These are phyloP conservation scores for Austropuccinia psidii DNA, from an alignment of 1,284 basidiomycete species.

Conservation along the genomic window DNA sequence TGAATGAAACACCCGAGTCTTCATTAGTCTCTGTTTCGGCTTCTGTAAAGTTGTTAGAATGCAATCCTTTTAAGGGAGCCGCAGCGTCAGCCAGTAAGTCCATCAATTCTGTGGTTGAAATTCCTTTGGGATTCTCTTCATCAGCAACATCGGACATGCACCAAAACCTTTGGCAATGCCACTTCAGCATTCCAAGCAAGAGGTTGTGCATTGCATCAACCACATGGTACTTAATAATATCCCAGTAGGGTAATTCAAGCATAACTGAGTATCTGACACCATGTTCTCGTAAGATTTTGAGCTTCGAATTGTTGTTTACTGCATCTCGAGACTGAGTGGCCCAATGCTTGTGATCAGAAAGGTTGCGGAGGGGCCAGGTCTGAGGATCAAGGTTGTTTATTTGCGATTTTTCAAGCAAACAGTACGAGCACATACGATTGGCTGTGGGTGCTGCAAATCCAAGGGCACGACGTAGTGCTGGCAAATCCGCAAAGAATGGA, in stretches of 20 bases:
- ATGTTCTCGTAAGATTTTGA: neutral
- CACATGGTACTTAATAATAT: constrained; percentile 28
- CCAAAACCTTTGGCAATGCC: constrained; percentile 25
- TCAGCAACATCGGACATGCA: constrained; percentile 12
- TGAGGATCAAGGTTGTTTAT: constrained; percentile 17
- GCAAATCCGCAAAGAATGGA: constrained; percentile 38
- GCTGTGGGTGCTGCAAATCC: constrained; percentile 32
- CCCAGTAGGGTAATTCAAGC: constrained; percentile 24
- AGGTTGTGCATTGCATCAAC: constrained; percentile 30
- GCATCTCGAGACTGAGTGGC: constrained; percentile 3
- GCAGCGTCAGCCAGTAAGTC: neutral
- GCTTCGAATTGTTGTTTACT: neutral
- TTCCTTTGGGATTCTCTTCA: constrained; percentile 12
- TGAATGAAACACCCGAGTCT: neutral
- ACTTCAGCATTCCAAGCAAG: neutral
- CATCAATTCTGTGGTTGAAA: neutral
- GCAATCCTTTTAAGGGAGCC: no score
- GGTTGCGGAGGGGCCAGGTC: constrained; percentile 4
- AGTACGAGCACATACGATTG: constrained; percentile 37
- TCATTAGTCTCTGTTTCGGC: neutral
- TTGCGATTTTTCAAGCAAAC: constrained; percentile 1
- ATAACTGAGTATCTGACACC: constrained; percentile 24
- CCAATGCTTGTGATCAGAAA: constrained; percentile 1
- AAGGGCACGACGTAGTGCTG: constrained; percentile 32
- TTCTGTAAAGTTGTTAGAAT: neutral